Percentiles rank a stretch among this genome's conserved stretches.
Evolutionary conservation across 805 yeast species (phyloP).

Genomic region (Candida nemodendra): DNA sequence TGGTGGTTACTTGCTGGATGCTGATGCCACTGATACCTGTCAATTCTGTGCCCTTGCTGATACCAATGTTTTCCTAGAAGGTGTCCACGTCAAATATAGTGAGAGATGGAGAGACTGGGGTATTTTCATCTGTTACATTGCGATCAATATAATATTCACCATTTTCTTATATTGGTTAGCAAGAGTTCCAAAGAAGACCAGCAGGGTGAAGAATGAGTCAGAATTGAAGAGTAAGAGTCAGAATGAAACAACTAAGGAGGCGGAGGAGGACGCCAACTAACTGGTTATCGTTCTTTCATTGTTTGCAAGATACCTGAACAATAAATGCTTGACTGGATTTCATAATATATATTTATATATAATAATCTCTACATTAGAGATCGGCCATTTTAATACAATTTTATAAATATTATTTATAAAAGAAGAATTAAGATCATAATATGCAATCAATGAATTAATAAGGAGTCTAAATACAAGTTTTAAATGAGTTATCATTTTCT

Average conservation of each 20-base stretch:
- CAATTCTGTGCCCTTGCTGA: conserved; percentile 53
- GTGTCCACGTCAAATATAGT: conserved; percentile 40
- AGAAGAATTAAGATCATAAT: too few relatives aligned
- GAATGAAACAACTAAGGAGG: not conserved
- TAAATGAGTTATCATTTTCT: too few relatives aligned
- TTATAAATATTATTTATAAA: too few relatives aligned
- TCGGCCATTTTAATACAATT: too few relatives aligned
- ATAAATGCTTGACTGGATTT: too few relatives aligned
- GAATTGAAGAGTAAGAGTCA: conserved; percentile 16
- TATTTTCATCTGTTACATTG: conserved; percentile 49
- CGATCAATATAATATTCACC: conserved; percentile 38
- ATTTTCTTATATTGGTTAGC: conserved; percentile 50
- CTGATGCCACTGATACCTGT: conserved; percentile 51
- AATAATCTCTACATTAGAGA: too few relatives aligned
- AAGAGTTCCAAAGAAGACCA: conserved; percentile 68
- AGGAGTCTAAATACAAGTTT: too few relatives aligned
- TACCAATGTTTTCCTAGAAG: conserved; percentile 59
- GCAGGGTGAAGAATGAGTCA: conserved; percentile 29
- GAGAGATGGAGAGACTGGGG: conserved; percentile 67
- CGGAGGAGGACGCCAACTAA: too few relatives aligned
- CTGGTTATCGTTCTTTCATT: too few relatives aligned
- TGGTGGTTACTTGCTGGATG: conserved; percentile 50
- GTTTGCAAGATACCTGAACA: too few relatives aligned
- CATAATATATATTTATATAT: too few relatives aligned
- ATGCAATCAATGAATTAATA: too few relatives aligned